Evolutionary conservation across 805 yeast species (phyloP), one percentile per base, ranked within the genome.

Genomic region (Metschnikowia santaceciliae): DNA sequence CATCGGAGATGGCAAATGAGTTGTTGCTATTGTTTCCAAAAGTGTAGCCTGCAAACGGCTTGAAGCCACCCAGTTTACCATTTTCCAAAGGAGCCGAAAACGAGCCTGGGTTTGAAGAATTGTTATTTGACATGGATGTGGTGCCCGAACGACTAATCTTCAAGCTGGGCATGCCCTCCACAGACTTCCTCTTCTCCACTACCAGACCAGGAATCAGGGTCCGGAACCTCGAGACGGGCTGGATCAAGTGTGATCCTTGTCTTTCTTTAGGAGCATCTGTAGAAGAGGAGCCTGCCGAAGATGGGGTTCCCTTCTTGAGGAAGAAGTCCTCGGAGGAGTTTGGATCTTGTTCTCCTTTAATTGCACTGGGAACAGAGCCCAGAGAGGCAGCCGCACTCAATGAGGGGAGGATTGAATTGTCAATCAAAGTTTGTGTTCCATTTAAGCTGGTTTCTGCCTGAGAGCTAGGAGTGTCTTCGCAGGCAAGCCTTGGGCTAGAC

Each of bases 311-410:
- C 50, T 57, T 50, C 23, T 58, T 60, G 50, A 73, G 72, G 59
- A 82, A 81, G 58, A 81, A 80, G 41, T 80, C 83, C 56, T 80
- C 81, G 1, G 78, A 80, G 0, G 84, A 74, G 10, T 68, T 64
- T 30, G 49, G 49, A 56, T 50, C 58, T 20, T 44, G 45, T 41
- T 56, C 56, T 4, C 51, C 51, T 14, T 53, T 65, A 50, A 47
- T 64, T 51, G 36, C 60, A 59, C n/a, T 62, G 62, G 35, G 55
- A 26, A 48, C 54, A 50, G 51, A 63, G 58, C 20, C 66, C 42
- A 45, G 61, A 7, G 56, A 55, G 11, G 54, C 49, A 8, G 70
- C 74, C 15, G 67, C 71, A 42, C 77, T 68, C 45, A 70, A 63
- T 3, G 74, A 66, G 0, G 73, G 72, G 14, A 71, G 56, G 20